These are phyloP conservation scores for Hemileccinum impolitum DNA, from an alignment of 768 basidiomycete genomes.

Conservation along the genomic window DNA sequence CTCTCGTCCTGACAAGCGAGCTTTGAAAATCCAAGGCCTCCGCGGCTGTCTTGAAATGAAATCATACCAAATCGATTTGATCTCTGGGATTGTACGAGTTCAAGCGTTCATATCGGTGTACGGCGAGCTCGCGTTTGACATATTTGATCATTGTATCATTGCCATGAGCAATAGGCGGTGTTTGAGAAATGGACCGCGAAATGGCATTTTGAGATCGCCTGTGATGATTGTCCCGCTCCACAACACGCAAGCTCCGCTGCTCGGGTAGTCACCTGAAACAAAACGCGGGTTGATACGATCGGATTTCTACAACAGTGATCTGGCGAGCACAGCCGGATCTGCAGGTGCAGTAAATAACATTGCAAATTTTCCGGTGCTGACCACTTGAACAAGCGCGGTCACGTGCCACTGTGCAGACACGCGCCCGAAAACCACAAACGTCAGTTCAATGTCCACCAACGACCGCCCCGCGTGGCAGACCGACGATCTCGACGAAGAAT, in stretches of 20 bases:
- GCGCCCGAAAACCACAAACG: slow-evolving; percentile 2
- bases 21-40: slow-evolving; percentile 8
- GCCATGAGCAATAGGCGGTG: slow-evolving; percentile 2
- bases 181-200: slow-evolving; percentile 7
- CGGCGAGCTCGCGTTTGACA: slow-evolving; percentile 3
- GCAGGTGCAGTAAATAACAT: no score
- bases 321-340: neutral
- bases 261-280: slow-evolving; percentile 15
- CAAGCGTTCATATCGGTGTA: neutral
- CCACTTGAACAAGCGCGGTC: slow-evolving; percentile 22
- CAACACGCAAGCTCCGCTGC: slow-evolving; percentile 1
- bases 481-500: slow-evolving; percentile 88
- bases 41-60: slow-evolving; percentile 15
- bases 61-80: neutral
- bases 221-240: neutral
- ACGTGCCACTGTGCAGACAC: slow-evolving; percentile 21
- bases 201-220: neutral
- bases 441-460: slow-evolving; percentile 8
- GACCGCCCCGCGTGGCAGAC: slow-evolving; percentile 76
- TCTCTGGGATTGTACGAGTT: neutral
- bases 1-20: no score
- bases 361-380: no score
- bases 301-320: neutral
- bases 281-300: neutral
- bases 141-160: neutral